Percentiles rank a stretch among this genome's conserved stretches.
These are phyloP conservation scores for Xylaria sp. DNA, from an alignment of 2,329 filamentous ascomycete genomes.

Conservation along the genomic window DNA sequence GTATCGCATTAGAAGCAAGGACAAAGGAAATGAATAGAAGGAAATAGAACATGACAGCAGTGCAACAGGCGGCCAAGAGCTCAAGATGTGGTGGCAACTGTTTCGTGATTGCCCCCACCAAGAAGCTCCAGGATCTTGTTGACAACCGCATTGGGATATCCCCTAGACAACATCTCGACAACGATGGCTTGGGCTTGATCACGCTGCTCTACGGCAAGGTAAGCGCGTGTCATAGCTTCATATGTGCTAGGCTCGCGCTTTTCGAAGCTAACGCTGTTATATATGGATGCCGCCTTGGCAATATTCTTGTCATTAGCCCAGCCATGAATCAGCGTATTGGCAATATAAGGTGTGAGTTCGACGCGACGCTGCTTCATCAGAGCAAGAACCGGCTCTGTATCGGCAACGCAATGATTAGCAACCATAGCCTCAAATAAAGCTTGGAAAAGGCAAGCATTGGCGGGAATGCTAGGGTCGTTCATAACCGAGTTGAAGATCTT, in stretches of 20 bases:
- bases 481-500: slow-evolving; percentile 85
- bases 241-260: slow-evolving; percentile 97
- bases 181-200: slow-evolving; percentile 81
- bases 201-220: slow-evolving; percentile 84
- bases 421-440: slow-evolving; percentile 98
- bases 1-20: slow-evolving; percentile 50
- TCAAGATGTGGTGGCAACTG: slow-evolving; percentile 46
- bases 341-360: slow-evolving; percentile 95
- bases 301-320: slow-evolving; percentile 91
- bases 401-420: slow-evolving; percentile 85
- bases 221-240: slow-evolving; percentile 97
- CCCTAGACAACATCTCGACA: slow-evolving; percentile 87
- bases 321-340: slow-evolving; percentile 96
- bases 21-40: slow-evolving; percentile 46
- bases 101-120: slow-evolving; percentile 64
- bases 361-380: slow-evolving; percentile 81
- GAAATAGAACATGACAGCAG: slow-evolving; percentile 23
- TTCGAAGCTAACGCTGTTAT: slow-evolving; percentile 77
- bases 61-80: background rate
- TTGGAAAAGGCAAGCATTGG: slow-evolving; percentile 91
- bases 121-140: slow-evolving; percentile 95
- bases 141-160: slow-evolving; percentile 91
- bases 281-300: slow-evolving; percentile 79
- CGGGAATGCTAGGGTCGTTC: slow-evolving; percentile 71
- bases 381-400: slow-evolving; percentile 77